Percentiles rank a stretch among this genome's conserved stretches.
Conservation (phyloP, 169 alveolate species). For the Theileria luwenshuni region DNA sequence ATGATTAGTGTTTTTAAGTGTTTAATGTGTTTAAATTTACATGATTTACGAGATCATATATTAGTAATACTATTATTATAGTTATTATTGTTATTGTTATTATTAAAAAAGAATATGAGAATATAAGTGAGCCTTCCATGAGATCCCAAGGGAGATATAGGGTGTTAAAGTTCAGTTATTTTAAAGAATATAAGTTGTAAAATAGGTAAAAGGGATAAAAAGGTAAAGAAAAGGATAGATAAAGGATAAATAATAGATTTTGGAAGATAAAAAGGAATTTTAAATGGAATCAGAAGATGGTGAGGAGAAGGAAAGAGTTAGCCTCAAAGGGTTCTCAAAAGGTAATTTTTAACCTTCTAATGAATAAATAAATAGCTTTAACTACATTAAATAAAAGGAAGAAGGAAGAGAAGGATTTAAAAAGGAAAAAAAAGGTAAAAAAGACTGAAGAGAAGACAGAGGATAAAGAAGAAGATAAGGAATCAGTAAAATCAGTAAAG, state of each 20-base stretch:
- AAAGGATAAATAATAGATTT: too few relatives aligned
- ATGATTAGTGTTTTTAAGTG: too few relatives aligned
- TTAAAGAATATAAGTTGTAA: too few relatives aligned
- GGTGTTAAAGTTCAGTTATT: too few relatives aligned
- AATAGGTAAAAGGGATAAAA: too few relatives aligned
- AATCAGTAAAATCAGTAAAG: constrained; percentile 4
- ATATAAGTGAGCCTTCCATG: too few relatives aligned
- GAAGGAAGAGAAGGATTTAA: not conserved
- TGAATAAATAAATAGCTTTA: not conserved
- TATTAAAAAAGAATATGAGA: constrained; percentile 1
- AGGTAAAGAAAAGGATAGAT: too few relatives aligned
- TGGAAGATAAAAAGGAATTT: not conserved
- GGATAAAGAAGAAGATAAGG: not conserved
- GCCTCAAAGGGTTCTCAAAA: constrained; percentile 27
- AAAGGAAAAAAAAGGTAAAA: not conserved
- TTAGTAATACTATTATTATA: too few relatives aligned
- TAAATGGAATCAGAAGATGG: constrained; percentile 23
- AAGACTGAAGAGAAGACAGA: not conserved
- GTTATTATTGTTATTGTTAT: not conserved
- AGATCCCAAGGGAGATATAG: too few relatives aligned
- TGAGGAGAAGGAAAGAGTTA: constrained; percentile 1
- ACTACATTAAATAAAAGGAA: constrained; percentile 9
- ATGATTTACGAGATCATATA: not conserved
- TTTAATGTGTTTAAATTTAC: too few relatives aligned
- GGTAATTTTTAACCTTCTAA: not conserved